phyloP scores from a whole-genome alignment of 345 rosid species.

The Salix purpurea region DNA sequence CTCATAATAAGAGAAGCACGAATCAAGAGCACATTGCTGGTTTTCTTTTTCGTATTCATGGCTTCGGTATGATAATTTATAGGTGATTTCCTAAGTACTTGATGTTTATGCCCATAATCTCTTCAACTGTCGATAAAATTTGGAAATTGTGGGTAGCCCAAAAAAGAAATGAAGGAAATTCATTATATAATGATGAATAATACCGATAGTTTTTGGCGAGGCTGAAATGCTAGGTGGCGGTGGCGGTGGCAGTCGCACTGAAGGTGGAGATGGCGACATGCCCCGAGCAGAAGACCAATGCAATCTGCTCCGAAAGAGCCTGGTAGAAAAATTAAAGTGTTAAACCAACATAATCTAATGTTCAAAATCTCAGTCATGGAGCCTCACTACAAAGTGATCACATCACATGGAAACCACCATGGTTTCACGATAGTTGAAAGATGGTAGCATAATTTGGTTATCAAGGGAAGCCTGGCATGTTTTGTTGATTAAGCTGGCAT shows the following conservation, averaged over 20 bases:
- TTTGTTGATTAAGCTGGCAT: not conserved
- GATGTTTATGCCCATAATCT: too few species aligned
- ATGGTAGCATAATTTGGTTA: not conserved
- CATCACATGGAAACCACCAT: not conserved
- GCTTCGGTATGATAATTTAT: too few species aligned
- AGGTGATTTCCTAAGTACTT: too few species aligned
- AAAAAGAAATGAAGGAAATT: too few species aligned
- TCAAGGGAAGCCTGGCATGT: not conserved
- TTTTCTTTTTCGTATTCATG: too few species aligned
- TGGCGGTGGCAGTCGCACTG: not conserved
- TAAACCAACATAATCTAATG: not conserved
- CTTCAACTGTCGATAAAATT: too few species aligned
- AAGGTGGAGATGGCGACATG: not conserved
- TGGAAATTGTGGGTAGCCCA: too few species aligned
- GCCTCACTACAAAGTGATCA: not conserved
- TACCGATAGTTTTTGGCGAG: too few species aligned
- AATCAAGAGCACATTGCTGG: too few species aligned
- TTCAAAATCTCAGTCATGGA: not conserved
- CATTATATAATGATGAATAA: too few species aligned
- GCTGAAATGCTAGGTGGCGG: not conserved
- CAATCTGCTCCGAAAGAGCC: conserved; percentile 17
- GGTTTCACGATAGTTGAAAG: not conserved
- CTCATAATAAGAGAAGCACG: too few species aligned
- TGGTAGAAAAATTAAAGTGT: not conserved
- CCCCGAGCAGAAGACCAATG: not conserved